Percentiles rank a stretch among this genome's conserved stretches.
phyloP scores from a whole-genome alignment of 2,329 filamentous ascomycete species.

The Colletotrichum simmondsii region DNA sequence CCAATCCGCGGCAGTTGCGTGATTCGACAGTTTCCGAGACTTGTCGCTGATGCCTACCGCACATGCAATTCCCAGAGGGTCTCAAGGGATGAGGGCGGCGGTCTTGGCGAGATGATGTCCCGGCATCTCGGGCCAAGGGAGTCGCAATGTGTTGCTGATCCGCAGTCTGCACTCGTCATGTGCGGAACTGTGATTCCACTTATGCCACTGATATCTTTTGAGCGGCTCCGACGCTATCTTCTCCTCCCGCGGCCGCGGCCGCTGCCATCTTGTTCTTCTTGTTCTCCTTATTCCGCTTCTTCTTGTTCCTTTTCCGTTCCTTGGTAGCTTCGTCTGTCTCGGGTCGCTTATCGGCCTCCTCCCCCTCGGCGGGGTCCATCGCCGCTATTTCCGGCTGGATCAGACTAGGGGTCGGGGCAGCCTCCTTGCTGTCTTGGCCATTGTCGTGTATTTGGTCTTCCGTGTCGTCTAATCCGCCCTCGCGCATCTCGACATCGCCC shows the following conservation, averaged over 20 bases:
- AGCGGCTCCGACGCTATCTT: not conserved
- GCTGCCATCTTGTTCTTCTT: conserved; percentile 31
- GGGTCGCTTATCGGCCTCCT: not conserved
- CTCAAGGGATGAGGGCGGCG: conserved; percentile 4
- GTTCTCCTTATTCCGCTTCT: conserved; percentile 29
- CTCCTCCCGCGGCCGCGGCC: not conserved
- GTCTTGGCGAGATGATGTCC: conserved; percentile 13
- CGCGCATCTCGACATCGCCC: not conserved
- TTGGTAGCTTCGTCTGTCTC: conserved; percentile 34
- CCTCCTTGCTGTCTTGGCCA: not conserved
- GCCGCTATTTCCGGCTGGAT: not conserved
- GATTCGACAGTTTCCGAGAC: not conserved
- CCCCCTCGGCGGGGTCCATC: not conserved
- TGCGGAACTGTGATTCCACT: not conserved
- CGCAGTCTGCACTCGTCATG: not conserved
- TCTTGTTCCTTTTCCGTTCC: conserved; percentile 40
- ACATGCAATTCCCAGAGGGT: not conserved
- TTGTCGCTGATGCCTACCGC: not conserved
- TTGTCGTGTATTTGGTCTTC: not conserved
- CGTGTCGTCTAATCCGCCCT: not conserved
- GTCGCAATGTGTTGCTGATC: not conserved
- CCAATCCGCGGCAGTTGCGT: not conserved
- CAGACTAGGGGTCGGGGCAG: not conserved
- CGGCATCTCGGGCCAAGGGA: conserved; percentile 22
- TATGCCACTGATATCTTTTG: not conserved